phyloP scores from a whole-genome alignment of 805 yeast species.

The Komagataella pastoris region DNA sequence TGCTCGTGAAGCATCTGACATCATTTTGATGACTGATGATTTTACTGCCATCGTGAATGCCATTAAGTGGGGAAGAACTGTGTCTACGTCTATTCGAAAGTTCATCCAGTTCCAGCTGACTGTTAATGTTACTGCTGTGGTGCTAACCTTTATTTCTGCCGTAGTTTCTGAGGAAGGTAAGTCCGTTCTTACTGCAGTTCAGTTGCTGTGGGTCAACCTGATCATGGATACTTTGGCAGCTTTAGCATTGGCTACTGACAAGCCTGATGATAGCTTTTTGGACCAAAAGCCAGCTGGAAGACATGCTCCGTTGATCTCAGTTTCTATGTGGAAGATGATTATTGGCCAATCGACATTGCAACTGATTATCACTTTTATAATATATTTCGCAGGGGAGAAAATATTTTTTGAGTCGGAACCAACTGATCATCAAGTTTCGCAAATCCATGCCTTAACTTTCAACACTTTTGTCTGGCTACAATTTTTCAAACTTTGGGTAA shows the following conservation, averaged over 20 bases:
- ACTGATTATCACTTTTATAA: constrained; percentile 60
- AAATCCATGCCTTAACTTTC: constrained; percentile 77
- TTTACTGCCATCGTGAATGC: constrained; percentile 93
- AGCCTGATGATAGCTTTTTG: constrained; percentile 75
- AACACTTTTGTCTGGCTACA: constrained; percentile 97
- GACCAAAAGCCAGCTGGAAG: constrained; percentile 80
- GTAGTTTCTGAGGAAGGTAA: constrained; percentile 68
- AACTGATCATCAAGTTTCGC: constrained; percentile 33
- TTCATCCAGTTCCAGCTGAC: constrained; percentile 95
- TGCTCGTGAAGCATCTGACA: constrained; percentile 97
- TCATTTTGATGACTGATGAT: constrained; percentile 93
- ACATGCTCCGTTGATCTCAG: constrained; percentile 62
- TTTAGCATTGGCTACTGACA: constrained; percentile 92
- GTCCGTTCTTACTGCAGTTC: constrained; percentile 94
- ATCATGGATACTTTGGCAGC: constrained; percentile 99
- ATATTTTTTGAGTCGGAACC: constrained; percentile 34
- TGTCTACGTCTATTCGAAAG: constrained; percentile 85
- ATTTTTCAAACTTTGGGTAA: constrained; percentile 82
- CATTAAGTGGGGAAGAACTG: constrained; percentile 97
- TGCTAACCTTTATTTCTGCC: constrained; percentile 86
- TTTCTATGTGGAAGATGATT: constrained; percentile 98
- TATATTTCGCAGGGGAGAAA: constrained; percentile 66
- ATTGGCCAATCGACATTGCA: constrained; percentile 76
- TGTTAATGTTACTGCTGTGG: constrained; percentile 93
- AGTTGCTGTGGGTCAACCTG: constrained; percentile 91